phyloP scores from a whole-genome alignment of 352 stramenopile genomes.

The Pseudoperonospora humuli region DNA sequence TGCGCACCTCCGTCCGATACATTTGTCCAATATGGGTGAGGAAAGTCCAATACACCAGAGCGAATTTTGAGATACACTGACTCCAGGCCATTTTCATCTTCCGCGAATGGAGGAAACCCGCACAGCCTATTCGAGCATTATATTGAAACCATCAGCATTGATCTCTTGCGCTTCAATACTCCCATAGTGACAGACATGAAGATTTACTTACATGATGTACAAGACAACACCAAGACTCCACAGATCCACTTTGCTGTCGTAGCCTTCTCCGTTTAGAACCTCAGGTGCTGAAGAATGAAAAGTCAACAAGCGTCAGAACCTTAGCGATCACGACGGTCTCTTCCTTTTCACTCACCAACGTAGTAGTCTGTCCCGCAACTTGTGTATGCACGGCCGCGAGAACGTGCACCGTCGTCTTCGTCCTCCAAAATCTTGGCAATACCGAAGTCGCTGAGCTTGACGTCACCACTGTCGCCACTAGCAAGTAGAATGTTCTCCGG shows the following conservation, averaged over 20 bases:
- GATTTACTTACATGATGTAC: conserved; percentile 72
- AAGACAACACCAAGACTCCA: conserved; percentile 83
- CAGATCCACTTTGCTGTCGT: conserved; percentile 83
- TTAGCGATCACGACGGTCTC: background rate
- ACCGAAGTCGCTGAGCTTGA: conserved; percentile 80
- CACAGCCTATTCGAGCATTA: conserved; percentile 39
- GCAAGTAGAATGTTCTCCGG: conserved; percentile 78
- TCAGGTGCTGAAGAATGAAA: conserved; percentile 40
- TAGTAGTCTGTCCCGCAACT: conserved; percentile 86
- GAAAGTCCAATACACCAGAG: conserved; percentile 70
- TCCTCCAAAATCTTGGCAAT: conserved; percentile 81
- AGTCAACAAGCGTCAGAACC: conserved; percentile 1
- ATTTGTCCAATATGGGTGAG: conserved; percentile 80
- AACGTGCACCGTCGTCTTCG: conserved; percentile 60
- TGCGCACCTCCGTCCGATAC: conserved; percentile 61
- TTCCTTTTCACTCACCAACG: conserved; percentile 38
- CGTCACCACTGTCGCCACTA: conserved; percentile 59
- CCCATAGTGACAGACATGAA: background rate
- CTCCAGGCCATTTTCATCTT: conserved; percentile 77
- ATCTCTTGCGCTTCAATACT: background rate
- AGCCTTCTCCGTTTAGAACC: conserved; percentile 78
- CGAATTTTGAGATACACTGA: conserved; percentile 83
- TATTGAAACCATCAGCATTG: background rate
- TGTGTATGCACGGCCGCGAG: conserved; percentile 73
- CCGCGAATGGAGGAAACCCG: conserved; percentile 72